Base-by-base conservation (phyloP, 1,139 yeast species). In the Kodamaea arcana region DNA sequence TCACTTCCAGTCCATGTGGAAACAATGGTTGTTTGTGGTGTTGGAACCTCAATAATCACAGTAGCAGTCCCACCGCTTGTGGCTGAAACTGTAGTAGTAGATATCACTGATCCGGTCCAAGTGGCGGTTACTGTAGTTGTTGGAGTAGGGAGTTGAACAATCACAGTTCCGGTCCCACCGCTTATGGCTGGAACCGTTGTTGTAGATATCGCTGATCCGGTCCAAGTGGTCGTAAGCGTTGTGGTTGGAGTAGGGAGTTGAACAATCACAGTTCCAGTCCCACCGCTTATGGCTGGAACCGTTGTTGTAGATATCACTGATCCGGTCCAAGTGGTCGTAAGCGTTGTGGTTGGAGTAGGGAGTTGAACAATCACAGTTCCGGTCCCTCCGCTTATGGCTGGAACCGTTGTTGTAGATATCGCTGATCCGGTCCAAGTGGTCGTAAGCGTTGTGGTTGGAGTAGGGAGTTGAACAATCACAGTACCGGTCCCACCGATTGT, bases 91-190 rank as follows among this genome's bases (percentile, higher is more conserved):
- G 41, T 39, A 5, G 39, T 31, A 17, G 43, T 43, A 13, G 30
- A 22, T 2, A 27, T 21, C 6, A 15, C 24, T 8, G 29, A 14
- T 3, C 39, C 43, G 21, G 34, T 34, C 36, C 37, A 35, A 3
- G 40, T 25, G 8, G 32, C 17, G 4, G 47, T 42, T 3, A 32
- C 9, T 2, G 48, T 46, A 10, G 13, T 16, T 3, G 41, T 30
- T 20, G 43, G 39, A 3, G 31, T 31, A 10, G 58, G 57, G 4
- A 42, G 41, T 4, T 47, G 47, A 15, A 51, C 45, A 25, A 43
- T 33, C 3, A 55, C 48, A 2, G 41, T 48, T 8, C 36, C 44
- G 8, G 41, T 37, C 0, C 29, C 43, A 18, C 47, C 47, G 8
- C 38, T 30, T 3, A 28, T 18, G 7, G 31, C 42, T 4, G 38